Percentiles rank a stretch among this genome's conserved stretches.
Evolutionary conservation across 768 basidiomycete genomes (phyloP).

Genomic region (Candolleomyces efflorescens): DNA sequence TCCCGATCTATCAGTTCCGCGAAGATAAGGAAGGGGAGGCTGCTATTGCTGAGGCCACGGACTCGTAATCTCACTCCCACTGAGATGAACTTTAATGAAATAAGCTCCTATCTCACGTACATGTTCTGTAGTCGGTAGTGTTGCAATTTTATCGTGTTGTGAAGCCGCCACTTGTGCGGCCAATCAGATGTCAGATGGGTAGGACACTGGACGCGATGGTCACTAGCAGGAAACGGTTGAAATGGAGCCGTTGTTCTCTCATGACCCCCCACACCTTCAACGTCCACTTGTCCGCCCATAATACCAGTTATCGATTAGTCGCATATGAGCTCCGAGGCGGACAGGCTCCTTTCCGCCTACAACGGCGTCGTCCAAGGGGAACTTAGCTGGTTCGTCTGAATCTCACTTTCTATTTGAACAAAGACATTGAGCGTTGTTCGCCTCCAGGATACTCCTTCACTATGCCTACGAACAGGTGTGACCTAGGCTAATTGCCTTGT

Average conservation of each 20-base stretch:
- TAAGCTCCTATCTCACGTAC: too few relatives aligned
- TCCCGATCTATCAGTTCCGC: slow-evolving; percentile 57
- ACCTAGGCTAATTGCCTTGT: neutral
- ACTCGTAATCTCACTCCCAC: too few relatives aligned
- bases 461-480: slow-evolving; percentile 5
- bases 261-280: too few relatives aligned
- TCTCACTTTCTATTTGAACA: slow-evolving; percentile 22
- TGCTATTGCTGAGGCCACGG: slow-evolving; percentile 16
- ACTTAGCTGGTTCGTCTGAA: slow-evolving; percentile 13
- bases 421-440: slow-evolving; percentile 18
- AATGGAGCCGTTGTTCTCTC: neutral
- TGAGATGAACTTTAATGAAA: too few relatives aligned
- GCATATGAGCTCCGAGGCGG: slow-evolving; percentile 5
- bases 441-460: slow-evolving; percentile 5
- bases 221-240: neutral
- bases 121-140: too few relatives aligned
- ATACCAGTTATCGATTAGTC: neutral
- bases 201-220: too few relatives aligned
- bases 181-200: too few relatives aligned
- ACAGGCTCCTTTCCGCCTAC: slow-evolving; percentile 5
- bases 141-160: neutral
- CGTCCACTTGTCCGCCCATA: neutral
- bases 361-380: slow-evolving; percentile 6
- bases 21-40: slow-evolving; percentile 43
- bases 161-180: neutral